Evolutionary conservation across 139 green algal species (phyloP), one percentile per base, ranked within the genome.

Genomic region (Coelastrella sp.): DNA sequence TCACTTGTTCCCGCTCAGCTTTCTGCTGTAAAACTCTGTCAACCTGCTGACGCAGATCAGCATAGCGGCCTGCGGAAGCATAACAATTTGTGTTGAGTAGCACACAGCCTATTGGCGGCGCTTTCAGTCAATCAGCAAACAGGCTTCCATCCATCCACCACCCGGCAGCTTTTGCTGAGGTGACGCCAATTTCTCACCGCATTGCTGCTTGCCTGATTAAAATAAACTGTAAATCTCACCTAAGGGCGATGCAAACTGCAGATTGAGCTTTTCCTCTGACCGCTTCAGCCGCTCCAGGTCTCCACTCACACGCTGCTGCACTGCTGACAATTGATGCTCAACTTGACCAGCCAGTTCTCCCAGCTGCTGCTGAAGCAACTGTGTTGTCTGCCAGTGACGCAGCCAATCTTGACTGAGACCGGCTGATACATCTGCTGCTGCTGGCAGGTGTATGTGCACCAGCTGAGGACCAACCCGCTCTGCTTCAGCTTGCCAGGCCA

Each of bases 391-490:
- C 88, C 88, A 91, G n/a, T 78, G 77, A 9, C 40, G n/a, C 15
- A 73, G 40, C 85, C 82, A 89, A 25, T 89, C 82, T n/a, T 78
- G 72, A n/a, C 57, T 69, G 57, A 50, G 79, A 19, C 50, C 21
- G 30, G 6, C 9, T 6, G 4, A 71, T 23, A 27, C 38, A 41
- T 41, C 67, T 17, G 77, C 68, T 64, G 50, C 76, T 40, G 38
- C 32, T 19, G 66, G 32, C 13, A 89, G 60, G 38, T 38, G 38
- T 8, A 92, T 88, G 25, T 78, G 79, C 0, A 30, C 41, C 27
- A 92, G 83, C 79, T 84, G 73, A 27, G 89, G 86, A 5, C 64
- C 59, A 43, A 92, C n/a, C 6, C 89, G 89, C 66, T 92, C 89
- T 8, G 78, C 35, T 38, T 92, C 89, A 32, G 68, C 48, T 32